Evolutionary conservation across 2,329 filamentous ascomycete species (phyloP).

Genomic region (Juglanconis juglandina): DNA sequence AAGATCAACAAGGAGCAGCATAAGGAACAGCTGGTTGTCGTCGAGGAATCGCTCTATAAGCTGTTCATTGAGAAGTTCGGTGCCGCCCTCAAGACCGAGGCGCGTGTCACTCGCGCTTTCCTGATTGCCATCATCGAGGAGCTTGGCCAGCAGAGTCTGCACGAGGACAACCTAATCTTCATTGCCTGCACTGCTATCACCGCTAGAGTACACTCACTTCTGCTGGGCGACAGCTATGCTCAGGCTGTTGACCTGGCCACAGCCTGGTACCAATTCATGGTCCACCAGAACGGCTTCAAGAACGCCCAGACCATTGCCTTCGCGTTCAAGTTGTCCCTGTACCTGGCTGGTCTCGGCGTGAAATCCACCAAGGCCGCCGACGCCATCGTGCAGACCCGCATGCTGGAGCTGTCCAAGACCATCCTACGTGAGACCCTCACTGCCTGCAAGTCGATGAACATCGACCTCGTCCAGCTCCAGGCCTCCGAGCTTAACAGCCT

Average conservation of each 20-base stretch:
- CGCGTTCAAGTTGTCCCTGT: constrained; percentile 19
- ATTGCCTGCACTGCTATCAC: constrained; percentile 16
- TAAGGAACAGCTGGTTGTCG: constrained; percentile 15
- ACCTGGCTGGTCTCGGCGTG: constrained; percentile 19
- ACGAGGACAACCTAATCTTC: constrained; percentile 17
- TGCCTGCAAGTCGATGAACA: constrained; percentile 19
- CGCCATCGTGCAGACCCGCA: constrained; percentile 14
- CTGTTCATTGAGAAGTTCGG: constrained; percentile 18
- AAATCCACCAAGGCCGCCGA: constrained; percentile 26
- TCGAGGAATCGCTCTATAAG: constrained; percentile 18
- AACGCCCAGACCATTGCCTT: constrained; percentile 17
- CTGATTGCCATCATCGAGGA: constrained; percentile 18
- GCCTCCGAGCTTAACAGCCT: constrained; percentile 18
- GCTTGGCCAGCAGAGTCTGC: constrained; percentile 15
- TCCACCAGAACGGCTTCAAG: constrained; percentile 19
- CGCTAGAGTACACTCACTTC: constrained; percentile 15
- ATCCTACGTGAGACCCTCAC: constrained; percentile 19
- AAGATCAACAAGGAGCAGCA: constrained; percentile 18
- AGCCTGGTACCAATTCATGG: constrained; percentile 19
- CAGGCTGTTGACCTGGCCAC: constrained; percentile 17
- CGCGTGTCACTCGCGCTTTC: constrained; percentile 15
- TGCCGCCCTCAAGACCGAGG: constrained; percentile 16
- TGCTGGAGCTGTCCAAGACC: constrained; percentile 20
- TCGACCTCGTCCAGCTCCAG: constrained; percentile 18
- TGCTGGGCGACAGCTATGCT: constrained; percentile 11